Conservation (phyloP, 441 rosid genomes). For the Populus hybrid region DNA sequence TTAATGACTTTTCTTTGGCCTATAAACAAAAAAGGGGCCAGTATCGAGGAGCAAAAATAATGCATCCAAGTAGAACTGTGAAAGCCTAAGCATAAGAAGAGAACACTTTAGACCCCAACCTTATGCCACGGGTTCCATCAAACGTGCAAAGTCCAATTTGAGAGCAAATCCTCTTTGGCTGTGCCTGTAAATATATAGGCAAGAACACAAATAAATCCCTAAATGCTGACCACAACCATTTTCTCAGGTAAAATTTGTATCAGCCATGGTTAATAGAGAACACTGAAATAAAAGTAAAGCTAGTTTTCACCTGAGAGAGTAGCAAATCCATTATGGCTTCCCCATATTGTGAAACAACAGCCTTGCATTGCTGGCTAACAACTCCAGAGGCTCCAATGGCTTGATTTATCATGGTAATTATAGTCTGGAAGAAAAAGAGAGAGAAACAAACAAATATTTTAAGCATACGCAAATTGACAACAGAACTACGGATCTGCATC, state of each 20-base stretch:
- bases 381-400: conserved; percentile 85
- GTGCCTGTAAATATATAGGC: conserved; percentile 35
- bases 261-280: neutral
- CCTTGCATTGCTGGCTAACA: conserved; percentile 74
- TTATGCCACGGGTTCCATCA: conserved; percentile 59
- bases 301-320: conserved; percentile 45
- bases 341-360: conserved; percentile 65
- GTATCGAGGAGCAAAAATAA: neutral
- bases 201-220: neutral
- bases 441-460: neutral
- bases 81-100: neutral
- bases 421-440: conserved; percentile 37
- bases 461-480: neutral
- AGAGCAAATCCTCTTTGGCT: conserved; percentile 63
- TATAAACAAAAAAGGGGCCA: neutral
- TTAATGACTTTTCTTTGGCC: neutral
- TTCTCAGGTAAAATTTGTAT: neutral
- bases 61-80: neutral
- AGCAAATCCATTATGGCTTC: conserved; percentile 58
- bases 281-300: neutral
- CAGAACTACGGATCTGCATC: neutral
- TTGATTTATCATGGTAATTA: conserved; percentile 66
- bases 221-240: neutral
- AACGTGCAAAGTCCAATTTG: conserved; percentile 64
- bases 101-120: conserved; percentile 35